Conservation (phyloP, 805 yeast genomes). For the Pichia californica region DNA sequence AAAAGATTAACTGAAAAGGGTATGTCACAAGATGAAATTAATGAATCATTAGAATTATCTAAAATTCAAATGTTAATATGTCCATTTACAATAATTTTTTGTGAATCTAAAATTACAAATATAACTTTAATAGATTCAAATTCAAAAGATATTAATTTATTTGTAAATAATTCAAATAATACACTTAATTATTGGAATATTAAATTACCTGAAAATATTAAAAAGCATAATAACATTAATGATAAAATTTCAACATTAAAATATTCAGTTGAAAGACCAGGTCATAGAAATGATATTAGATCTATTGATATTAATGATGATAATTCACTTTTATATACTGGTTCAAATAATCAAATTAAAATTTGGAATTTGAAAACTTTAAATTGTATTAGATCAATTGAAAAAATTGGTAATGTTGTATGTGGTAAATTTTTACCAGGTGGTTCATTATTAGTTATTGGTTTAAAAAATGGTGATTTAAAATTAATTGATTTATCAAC, state of each 20-base stretch:
- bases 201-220: slow-evolving; percentile 48
- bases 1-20: slow-evolving; percentile 75
- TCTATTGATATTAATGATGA: slow-evolving; percentile 78
- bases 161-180: slow-evolving; percentile 66
- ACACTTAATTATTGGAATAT: slow-evolving; percentile 63
- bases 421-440: slow-evolving; percentile 84
- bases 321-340: slow-evolving; percentile 74
- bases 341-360: slow-evolving; percentile 83
- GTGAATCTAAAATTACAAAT: slow-evolving; percentile 56
- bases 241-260: slow-evolving; percentile 39
- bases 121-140: slow-evolving; percentile 55
- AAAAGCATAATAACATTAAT: slow-evolving; percentile 38
- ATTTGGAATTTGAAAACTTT: slow-evolving; percentile 76
- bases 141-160: slow-evolving; percentile 48
- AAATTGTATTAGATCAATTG: slow-evolving; percentile 79
- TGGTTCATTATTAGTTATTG: slow-evolving; percentile 78
- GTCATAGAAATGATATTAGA: slow-evolving; percentile 88
- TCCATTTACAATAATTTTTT: slow-evolving; percentile 62
- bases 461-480: slow-evolving; percentile 80
- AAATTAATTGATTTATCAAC: slow-evolving; percentile 83
- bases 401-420: slow-evolving; percentile 75
- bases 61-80: slow-evolving; percentile 54
- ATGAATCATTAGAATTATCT: slow-evolving; percentile 40
- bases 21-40: slow-evolving; percentile 51
- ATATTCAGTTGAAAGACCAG: slow-evolving; percentile 63